phyloP scores from a whole-genome alignment of 2,329 filamentous ascomycete species.

The Byssothecium circinans region DNA sequence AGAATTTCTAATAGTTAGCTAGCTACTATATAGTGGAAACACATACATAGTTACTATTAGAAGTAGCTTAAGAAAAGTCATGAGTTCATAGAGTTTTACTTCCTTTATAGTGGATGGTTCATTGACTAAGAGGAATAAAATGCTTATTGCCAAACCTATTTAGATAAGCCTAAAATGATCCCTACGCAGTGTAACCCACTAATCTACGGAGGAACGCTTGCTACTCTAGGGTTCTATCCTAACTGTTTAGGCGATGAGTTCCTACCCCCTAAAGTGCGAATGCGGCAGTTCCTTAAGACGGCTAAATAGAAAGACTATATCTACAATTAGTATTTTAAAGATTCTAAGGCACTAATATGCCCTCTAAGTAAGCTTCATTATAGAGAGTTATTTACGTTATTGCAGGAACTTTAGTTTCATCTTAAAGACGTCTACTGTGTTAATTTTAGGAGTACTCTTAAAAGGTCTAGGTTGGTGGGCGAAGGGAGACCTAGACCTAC shows the following conservation, averaged over 20 bases:
- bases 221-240: constrained; percentile 8
- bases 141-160: constrained; percentile 13
- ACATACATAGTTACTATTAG: constrained; percentile 11
- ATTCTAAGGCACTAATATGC: constrained; percentile 11
- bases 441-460: constrained; percentile 11
- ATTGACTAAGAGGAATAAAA: constrained; percentile 9
- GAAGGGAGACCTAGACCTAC: constrained; percentile 10
- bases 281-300: constrained; percentile 5
- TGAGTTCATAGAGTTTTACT: constrained; percentile 11
- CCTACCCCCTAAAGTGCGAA: constrained; percentile 10
- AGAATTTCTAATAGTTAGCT: constrained; percentile 11
- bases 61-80: constrained; percentile 9
- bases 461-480: constrained; percentile 9
- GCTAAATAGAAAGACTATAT: constrained; percentile 13
- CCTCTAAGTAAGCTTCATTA: constrained; percentile 13
- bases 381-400: constrained; percentile 13
- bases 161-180: constrained; percentile 13
- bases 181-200: constrained; percentile 7
- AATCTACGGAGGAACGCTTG: constrained; percentile 11
- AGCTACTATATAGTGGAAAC: constrained; percentile 8
- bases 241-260: constrained; percentile 13
- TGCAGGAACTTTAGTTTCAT: constrained; percentile 10
- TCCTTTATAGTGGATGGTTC: constrained; percentile 7
- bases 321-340: constrained; percentile 13
- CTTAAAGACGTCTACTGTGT: constrained; percentile 12